Percentiles rank a stretch among this genome's conserved stretches.
phyloP scores from a whole-genome alignment of 129 eudicot genomes.

The Kitagawia praeruptora region DNA sequence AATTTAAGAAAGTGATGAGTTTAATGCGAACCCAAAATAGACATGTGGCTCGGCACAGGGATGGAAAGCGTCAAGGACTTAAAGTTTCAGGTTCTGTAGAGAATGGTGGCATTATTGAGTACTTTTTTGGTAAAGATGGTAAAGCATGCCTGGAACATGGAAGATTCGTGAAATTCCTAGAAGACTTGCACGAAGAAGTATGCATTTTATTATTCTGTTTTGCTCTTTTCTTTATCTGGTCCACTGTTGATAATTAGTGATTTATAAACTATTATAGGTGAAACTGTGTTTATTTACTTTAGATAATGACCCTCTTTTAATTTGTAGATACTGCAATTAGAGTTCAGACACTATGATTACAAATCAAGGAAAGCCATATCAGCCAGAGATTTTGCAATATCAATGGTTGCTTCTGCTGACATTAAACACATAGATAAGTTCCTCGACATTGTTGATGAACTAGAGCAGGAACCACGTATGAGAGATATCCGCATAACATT shows the following conservation, averaged over 20 bases:
- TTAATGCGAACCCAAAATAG: conserved; percentile 72
- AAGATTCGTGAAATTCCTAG: conserved; percentile 61
- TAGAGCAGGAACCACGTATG: conserved; percentile 41
- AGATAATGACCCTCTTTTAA: not conserved
- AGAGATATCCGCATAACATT: conserved; percentile 46
- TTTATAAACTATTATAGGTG: not conserved
- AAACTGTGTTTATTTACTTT: not conserved
- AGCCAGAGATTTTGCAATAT: conserved; percentile 77
- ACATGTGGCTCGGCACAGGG: conserved; percentile 70
- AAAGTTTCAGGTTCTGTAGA: conserved; percentile 71
- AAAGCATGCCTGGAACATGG: conserved; percentile 46
- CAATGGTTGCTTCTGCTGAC: conserved; percentile 94
- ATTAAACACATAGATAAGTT: conserved; percentile 71
- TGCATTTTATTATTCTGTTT: not conserved
- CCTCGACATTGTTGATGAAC: conserved; percentile 50
- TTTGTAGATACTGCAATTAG: conserved; percentile 61
- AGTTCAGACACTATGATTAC: conserved; percentile 81
- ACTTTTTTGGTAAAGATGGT: conserved; percentile 89
- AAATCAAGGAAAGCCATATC: conserved; percentile 72
- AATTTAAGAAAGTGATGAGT: conserved; percentile 82
- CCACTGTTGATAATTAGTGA: not conserved
- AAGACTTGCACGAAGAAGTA: conserved; percentile 79
- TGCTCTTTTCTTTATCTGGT: conserved; percentile 2
- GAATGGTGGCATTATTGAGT: conserved; percentile 66
- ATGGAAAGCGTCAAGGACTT: conserved; percentile 54